Evolutionary conservation across 1,139 yeast genomes (phyloP).

Genomic region (Zygoascus meyerae): DNA sequence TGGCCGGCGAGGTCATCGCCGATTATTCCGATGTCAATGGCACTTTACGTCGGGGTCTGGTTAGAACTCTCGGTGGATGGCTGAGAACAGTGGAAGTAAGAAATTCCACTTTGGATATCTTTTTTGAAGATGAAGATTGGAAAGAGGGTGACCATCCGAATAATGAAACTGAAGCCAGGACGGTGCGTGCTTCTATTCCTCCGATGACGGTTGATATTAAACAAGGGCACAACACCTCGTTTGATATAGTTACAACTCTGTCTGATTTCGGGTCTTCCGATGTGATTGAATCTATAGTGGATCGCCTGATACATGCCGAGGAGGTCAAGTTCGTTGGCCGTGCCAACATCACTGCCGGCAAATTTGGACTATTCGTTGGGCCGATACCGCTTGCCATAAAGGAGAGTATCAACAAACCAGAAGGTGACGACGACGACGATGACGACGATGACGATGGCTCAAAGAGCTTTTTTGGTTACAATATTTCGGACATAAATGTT

Average conservation of each 20-base stretch:
- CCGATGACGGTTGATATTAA: constrained; percentile 18
- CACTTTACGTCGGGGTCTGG: constrained; percentile 13
- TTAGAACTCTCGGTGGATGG: constrained; percentile 14
- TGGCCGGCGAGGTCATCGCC: constrained; percentile 16
- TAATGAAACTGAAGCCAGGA: constrained; percentile 13
- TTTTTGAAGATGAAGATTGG: constrained; percentile 14
- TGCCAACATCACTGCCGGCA: constrained; percentile 18
- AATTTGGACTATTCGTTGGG: constrained; percentile 22
- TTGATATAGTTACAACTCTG: constrained; percentile 22
- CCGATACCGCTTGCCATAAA: constrained; percentile 19
- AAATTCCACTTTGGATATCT: constrained; percentile 17
- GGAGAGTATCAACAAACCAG: constrained; percentile 16
- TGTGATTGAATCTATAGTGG: constrained; percentile 21
- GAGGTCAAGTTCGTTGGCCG: constrained; percentile 19
- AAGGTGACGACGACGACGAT: constrained; percentile 10
- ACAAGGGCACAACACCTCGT: constrained; percentile 18
- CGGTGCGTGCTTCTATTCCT: constrained; percentile 24
- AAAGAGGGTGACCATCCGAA: constrained; percentile 4
- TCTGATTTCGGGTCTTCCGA: constrained; percentile 24
- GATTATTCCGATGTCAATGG: constrained; percentile 19
- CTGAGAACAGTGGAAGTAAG: constrained; percentile 15
- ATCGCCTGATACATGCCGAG: constrained; percentile 18
- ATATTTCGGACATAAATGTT: constrained; percentile 3
- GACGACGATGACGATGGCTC: constrained; percentile 11
- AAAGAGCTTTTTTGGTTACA: constrained; percentile 9